Evolutionary conservation across 768 basidiomycete genomes (phyloP).

Genomic region (Hydnomerulius pinastri): DNA sequence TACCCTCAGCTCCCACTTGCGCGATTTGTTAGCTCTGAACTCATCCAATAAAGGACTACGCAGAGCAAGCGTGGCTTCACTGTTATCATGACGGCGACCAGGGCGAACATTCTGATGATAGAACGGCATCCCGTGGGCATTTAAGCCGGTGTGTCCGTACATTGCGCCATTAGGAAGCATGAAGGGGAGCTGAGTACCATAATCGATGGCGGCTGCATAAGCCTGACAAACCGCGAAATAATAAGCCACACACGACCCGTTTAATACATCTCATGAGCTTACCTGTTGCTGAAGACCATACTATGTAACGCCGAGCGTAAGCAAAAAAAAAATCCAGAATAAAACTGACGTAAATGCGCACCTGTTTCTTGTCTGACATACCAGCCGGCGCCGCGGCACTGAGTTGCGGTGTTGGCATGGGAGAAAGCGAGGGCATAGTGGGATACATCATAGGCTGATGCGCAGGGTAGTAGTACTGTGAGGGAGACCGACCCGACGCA

Average conservation of each 20-base stretch:
- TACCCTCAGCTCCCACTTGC: conserved; percentile 83
- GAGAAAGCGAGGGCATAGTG: conserved; percentile 50
- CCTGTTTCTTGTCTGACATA: conserved; percentile 62
- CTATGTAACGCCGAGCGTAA: conserved; percentile 29
- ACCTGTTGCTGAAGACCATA: conserved; percentile 52
- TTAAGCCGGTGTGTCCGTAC: conserved; percentile 42
- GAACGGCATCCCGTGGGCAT: conserved; percentile 35
- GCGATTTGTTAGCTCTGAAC: conserved; percentile 76
- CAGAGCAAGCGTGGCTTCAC: conserved; percentile 37
- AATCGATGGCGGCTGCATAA: conserved; percentile 51
- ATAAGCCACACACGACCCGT: neutral
- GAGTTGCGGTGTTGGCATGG: conserved; percentile 54
- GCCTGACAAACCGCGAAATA: conserved; percentile 27
- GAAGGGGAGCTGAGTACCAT: conserved; percentile 46
- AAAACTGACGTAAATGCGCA: conserved; percentile 26
- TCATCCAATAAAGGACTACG: conserved; percentile 82
- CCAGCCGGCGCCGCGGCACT: conserved; percentile 40
- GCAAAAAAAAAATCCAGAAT: conserved; percentile 1
- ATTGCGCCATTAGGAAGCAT: conserved; percentile 45
- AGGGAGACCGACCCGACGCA: conserved; percentile 46
- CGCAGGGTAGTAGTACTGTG: conserved; percentile 63
- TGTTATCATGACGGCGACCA: conserved; percentile 46
- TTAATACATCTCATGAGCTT: conserved; percentile 19
- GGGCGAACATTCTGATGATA: conserved; percentile 44
- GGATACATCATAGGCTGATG: conserved; percentile 63